Conservation (phyloP, 1,139 yeast genomes). For the Diutina sp. region DNA sequence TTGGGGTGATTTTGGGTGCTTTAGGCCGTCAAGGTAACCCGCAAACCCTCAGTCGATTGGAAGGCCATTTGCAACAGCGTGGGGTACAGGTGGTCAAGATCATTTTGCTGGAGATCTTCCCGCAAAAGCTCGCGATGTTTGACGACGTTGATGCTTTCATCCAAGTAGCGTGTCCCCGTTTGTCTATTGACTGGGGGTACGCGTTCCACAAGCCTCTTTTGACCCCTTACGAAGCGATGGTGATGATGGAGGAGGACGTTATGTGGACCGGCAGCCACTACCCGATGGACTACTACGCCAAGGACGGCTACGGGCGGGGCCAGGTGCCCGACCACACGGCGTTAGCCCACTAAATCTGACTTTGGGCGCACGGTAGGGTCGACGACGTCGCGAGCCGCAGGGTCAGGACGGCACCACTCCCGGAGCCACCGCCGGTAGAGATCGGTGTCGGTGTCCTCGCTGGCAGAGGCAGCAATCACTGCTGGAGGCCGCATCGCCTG, state of each 20-base stretch:
- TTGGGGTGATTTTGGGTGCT: constrained; percentile 89
- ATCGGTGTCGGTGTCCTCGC: neutral
- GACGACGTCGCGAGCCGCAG: neutral
- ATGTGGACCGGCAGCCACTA: constrained; percentile 57
- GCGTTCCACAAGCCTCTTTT: constrained; percentile 86
- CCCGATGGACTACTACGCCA: constrained; percentile 93
- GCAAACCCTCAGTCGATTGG: constrained; percentile 55
- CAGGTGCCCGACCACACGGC: constrained; percentile 32
- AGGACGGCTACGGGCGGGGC: constrained; percentile 92
- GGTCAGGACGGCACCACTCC: neutral
- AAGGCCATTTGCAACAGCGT: constrained; percentile 32
- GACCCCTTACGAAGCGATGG: constrained; percentile 96
- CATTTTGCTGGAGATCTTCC: constrained; percentile 84
- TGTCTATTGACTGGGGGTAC: constrained; percentile 98
- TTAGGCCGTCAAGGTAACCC: constrained; percentile 93
- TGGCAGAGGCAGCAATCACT: neutral
- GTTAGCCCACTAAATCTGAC: neutral
- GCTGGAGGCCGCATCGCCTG: neutral
- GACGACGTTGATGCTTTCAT: constrained; percentile 91
- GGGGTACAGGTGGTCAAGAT: constrained; percentile 72
- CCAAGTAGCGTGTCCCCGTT: constrained; percentile 95
- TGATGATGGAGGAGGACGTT: constrained; percentile 60
- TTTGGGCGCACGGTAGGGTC: neutral
- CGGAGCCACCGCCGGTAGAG: neutral
- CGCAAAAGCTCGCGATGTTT: constrained; percentile 86